Evolutionary conservation across 2,329 filamentous ascomycete genomes (phyloP).

Genomic region (Aspergillus ruber): DNA sequence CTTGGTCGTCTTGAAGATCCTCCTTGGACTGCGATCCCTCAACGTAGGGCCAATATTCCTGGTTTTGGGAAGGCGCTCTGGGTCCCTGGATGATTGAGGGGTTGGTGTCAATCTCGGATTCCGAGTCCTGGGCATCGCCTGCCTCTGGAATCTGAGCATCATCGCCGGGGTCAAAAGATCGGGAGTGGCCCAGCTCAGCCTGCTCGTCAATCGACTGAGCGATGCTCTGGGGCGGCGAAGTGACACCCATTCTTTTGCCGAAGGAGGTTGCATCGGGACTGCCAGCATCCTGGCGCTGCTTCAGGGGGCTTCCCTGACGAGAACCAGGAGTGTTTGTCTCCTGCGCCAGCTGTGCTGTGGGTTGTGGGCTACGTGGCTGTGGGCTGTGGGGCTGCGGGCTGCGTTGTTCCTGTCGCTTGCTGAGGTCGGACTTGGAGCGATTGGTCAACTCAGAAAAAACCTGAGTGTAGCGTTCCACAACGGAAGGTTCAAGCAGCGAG

Average conservation of each 20-base stretch:
- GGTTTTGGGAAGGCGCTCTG: slow-evolving; percentile 43
- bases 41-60: slow-evolving; percentile 52
- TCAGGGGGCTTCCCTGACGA: slow-evolving; percentile 40
- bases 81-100: slow-evolving; percentile 76
- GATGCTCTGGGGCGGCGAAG: slow-evolving; percentile 51
- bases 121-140: slow-evolving; percentile 53
- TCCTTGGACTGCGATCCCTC: slow-evolving; percentile 46
- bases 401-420: slow-evolving; percentile 30
- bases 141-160: slow-evolving; percentile 67
- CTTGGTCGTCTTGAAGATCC: slow-evolving; percentile 33
- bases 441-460: slow-evolving; percentile 28
- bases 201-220: slow-evolving; percentile 41
- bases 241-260: slow-evolving; percentile 34
- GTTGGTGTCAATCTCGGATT: slow-evolving; percentile 68
- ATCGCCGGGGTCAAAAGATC: slow-evolving; percentile 39
- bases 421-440: slow-evolving; percentile 39
- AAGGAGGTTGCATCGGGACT: slow-evolving; percentile 34
- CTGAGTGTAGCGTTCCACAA: slow-evolving; percentile 57
- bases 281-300: slow-evolving; percentile 34
- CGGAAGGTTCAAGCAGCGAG: slow-evolving; percentile 78
- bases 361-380: slow-evolving; percentile 19
- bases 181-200: background rate
- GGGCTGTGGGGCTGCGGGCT: slow-evolving; percentile 12
- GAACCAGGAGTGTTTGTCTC: slow-evolving; percentile 13
- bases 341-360: background rate